Evolutionary conservation across 176 grass and related monocot genomes (phyloP), one percentile per base, ranked within the genome.

Genomic region (Avena sativa): DNA sequence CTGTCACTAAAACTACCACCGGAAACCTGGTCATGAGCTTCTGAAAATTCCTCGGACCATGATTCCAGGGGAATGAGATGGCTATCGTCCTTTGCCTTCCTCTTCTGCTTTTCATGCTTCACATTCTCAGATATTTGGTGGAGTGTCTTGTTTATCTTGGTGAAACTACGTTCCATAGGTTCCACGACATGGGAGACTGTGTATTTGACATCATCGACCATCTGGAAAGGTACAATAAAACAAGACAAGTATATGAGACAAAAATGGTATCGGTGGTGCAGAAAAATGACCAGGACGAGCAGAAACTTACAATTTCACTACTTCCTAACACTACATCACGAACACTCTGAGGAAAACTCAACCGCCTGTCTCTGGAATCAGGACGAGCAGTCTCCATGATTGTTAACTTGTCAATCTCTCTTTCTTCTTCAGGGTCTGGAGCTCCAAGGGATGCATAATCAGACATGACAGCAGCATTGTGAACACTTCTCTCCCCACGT

Each of bases 171-270:
- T 72, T 99, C 94, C 78, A 99, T 91, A 17, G 97, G 97, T 76
- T 96, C 94, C 64, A 96, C 92, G 0, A 99, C 97, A 64, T 99
- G 97, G 13, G 94, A 94, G 60, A 99, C 92, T n/a, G 94, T 99
- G 81, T 88, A 99, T 84, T 87, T 99, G 65, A 99, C 97, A 83
- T 99, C 97, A 89, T 99, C 97, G 73, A 85, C 97, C 92, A 99
- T 91, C 97, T 99, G 90, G 87, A 86, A 74, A 80, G 56, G 43
- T 48, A 50, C 25, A 81, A 53, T 61, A 38, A 74, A 79, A 79
- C 48, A 76, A 57, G 32, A 74, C 3, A 51, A 48, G 34, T 38
- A 40, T 21, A 40, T 21, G 56, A 48, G 30, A 32, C 32, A 21
- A 83, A 61, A 84, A 67, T 16, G 49, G 65, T 69, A 85, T 53